Percentiles rank a stretch among this genome's conserved stretches.
Evolutionary conservation across 2,329 filamentous ascomycete genomes (phyloP).

Genomic region (Truncatella angustata): DNA sequence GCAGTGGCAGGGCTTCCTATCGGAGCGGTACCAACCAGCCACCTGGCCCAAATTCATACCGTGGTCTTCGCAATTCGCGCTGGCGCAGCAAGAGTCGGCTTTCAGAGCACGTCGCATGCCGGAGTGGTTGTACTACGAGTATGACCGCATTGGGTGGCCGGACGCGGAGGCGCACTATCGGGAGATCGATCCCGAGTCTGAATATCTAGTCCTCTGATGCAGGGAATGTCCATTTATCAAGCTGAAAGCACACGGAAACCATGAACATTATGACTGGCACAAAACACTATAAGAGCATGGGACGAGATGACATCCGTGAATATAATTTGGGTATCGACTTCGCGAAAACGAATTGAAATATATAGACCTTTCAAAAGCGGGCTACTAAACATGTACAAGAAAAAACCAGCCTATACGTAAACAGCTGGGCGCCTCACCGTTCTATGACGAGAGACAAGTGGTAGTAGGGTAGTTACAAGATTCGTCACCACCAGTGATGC

Average conservation of each 20-base stretch:
- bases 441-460: neutral
- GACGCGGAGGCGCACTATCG: conserved; percentile 5
- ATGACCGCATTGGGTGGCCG: conserved; percentile 8
- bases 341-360: too few species aligned
- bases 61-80: conserved; percentile 10
- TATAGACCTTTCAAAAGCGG: too few species aligned
- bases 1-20: conserved; percentile 9
- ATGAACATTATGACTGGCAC: too few species aligned
- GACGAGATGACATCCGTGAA: too few species aligned
- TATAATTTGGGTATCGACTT: too few species aligned
- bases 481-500: conserved; percentile 5
- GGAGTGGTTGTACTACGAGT: conserved; percentile 12
- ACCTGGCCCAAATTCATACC: conserved; percentile 11
- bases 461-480: conserved; percentile 6
- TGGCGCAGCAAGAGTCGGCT: conserved; percentile 6
- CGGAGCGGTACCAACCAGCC: neutral
- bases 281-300: too few species aligned
- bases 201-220: conserved; percentile 7
- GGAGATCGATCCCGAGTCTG: conserved; percentile 10
- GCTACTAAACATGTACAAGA: neutral
- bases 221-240: neutral
- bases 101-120: conserved; percentile 1
- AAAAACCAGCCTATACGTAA: neutral
- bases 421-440: too few species aligned
- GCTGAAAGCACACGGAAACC: neutral